Percentiles rank a stretch among this genome's conserved stretches.
Evolutionary conservation across 1,139 yeast genomes (phyloP).

Genomic region (Zygosaccharomyces sapae): DNA sequence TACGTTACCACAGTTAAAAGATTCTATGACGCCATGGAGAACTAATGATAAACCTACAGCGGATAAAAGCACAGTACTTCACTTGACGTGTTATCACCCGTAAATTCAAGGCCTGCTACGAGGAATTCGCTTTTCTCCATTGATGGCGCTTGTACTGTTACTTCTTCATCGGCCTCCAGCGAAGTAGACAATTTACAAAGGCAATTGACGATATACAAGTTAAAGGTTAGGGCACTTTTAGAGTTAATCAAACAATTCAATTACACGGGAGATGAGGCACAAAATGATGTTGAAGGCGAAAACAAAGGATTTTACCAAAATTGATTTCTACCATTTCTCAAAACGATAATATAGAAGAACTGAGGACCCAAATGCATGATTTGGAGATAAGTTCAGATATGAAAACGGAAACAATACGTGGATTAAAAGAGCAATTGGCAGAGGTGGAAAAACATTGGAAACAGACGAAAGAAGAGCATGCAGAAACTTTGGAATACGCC

Average conservation of each 20-base stretch:
- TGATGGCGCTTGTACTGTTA: conserved; percentile 20
- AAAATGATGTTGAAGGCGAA: conserved; percentile 13
- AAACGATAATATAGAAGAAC: conserved; percentile 28
- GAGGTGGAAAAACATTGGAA: conserved; percentile 29
- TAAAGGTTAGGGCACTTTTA: conserved; percentile 35
- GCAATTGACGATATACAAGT: conserved; percentile 37
- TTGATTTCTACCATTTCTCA: conserved; percentile 22
- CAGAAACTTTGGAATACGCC: conserved; percentile 33
- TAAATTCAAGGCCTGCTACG: conserved; percentile 17
- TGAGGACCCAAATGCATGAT: conserved; percentile 25
- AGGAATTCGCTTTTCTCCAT: conserved; percentile 20
- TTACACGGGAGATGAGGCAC: conserved; percentile 23
- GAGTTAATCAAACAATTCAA: conserved; percentile 37
- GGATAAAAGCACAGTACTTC: conserved; percentile 13
- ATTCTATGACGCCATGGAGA: conserved; percentile 37
- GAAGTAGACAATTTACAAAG: conserved; percentile 36
- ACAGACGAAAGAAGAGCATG: conserved; percentile 28
- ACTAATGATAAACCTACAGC: conserved; percentile 9
- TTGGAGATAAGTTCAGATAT: conserved; percentile 16
- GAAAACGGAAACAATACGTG: conserved; percentile 16
- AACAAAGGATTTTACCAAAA: conserved; percentile 18
- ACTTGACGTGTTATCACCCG: conserved; percentile 23
- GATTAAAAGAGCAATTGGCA: conserved; percentile 23
- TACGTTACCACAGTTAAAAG: conserved; percentile 35
- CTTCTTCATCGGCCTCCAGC: conserved; percentile 21